Base-by-base conservation (phyloP, 176 grass and related monocot species). In the Oryza punctata region DNA sequence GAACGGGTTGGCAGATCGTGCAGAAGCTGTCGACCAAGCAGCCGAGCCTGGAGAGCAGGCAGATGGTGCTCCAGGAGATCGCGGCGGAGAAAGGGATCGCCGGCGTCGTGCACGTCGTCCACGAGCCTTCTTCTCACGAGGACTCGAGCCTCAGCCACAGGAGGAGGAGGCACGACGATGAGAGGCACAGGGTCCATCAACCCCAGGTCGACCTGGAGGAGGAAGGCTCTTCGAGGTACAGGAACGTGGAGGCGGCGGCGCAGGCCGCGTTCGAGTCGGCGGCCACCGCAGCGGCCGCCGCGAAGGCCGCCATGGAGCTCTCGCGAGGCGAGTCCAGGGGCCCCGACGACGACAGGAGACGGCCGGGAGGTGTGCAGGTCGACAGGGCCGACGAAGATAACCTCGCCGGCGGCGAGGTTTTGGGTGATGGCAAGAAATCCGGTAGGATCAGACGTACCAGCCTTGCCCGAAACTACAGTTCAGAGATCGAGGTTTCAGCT, bases 191-290 rank as follows among this genome's bases (percentile, higher is more conserved):
- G 15, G 15, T 12, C 59, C 65, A 69, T 24, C 67, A 38, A 4
- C 65, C 73, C 24, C 67, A 30, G 2, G 37, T 70, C 3, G 64
- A 57, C 30, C 10, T 67, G 16, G 86, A 87, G 7, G 72, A 87
- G 0, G 76, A 67, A 24, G 21, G 64, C 73, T 73, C 81, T 35
- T 40, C 80, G 23, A 68, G 78, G 23, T 99, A 89, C 79, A 84
- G 88, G n/a, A 89, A 99, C 46, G 96, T 87, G 24, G 86, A 65
- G 4, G 82, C 82, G 2, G 96, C 96, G 3, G 93, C 96, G 47
- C 93, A 94, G 84, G 96, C 93, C 32, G 96, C 96, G 16, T 98
- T 94, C 19, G 75, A 92, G 12, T 95, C 91, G 3, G 96, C 96
- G 3, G 91, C 87, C 25, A 79, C 65, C 11, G 96, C 96, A 2